Percentiles rank a stretch among this genome's conserved stretches.
Conservation (phyloP, 75 land plant genomes). For the Pinus albicaulis region DNA sequence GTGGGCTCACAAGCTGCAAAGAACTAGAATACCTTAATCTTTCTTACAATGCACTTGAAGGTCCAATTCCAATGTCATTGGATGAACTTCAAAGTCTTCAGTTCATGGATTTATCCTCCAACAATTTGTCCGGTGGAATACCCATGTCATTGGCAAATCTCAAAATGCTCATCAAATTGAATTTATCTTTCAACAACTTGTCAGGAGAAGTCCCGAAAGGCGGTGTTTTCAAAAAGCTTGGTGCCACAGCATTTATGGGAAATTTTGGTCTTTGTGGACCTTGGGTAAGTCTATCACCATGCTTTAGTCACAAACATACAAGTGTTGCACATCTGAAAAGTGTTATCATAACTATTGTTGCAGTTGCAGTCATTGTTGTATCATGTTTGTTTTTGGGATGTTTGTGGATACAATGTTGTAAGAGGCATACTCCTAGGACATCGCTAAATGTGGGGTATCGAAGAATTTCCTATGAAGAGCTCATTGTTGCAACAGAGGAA, state of each 20-base stretch:
- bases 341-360: neutral
- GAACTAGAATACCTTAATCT: constrained; percentile 2
- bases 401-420: neutral
- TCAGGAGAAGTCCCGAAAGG: constrained; percentile 5
- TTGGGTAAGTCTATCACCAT: neutral
- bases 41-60: neutral
- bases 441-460: neutral
- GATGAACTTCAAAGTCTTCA: neutral
- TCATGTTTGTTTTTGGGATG: neutral
- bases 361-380: neutral
- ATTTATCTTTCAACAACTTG: constrained; percentile 10
- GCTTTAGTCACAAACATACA: neutral
- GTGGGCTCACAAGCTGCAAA: neutral
- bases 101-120: constrained; percentile 1
- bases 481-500: constrained; percentile 2
- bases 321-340: neutral
- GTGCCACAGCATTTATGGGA: constrained; percentile 6
- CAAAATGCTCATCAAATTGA: neutral
- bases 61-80: neutral
- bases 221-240: neutral
- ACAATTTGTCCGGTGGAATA: constrained; percentile 6
- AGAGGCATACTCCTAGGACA: neutral
- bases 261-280: neutral
- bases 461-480: constrained; percentile 11
- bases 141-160: neutral